These are phyloP conservation scores for Tolypocladium inflatum DNA, from an alignment of 2,329 filamentous ascomycete species.

Conservation along the genomic window DNA sequence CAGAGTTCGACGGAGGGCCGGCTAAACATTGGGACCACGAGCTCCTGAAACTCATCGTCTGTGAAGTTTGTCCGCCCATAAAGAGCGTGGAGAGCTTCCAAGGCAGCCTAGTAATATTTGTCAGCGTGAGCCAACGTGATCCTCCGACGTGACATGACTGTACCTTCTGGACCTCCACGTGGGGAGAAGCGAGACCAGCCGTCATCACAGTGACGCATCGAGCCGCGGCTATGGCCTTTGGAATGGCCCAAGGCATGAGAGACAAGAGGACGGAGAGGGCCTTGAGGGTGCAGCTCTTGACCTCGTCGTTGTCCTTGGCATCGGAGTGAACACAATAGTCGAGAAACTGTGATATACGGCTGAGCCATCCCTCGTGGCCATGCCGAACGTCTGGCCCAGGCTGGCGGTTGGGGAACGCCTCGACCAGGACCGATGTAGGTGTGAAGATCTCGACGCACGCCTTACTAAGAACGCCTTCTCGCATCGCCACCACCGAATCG, in stretches of 20 bases:
- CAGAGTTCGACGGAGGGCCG: slow-evolving; percentile 62
- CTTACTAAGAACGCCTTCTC: slow-evolving; percentile 76
- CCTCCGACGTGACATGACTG: not conserved
- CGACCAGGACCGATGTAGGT: slow-evolving; percentile 61
- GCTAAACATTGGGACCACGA: slow-evolving; percentile 73
- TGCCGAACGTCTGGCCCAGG: slow-evolving; percentile 59
- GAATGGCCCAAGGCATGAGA: slow-evolving; percentile 78
- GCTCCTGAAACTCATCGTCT: slow-evolving; percentile 66
- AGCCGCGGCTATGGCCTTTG: slow-evolving; percentile 66
- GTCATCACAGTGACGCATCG: slow-evolving; percentile 63
- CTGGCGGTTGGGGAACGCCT: slow-evolving; percentile 68
- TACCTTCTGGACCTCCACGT: slow-evolving; percentile 67
- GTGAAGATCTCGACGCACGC: slow-evolving; percentile 93
- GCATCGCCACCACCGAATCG: slow-evolving; percentile 73
- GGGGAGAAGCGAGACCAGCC: slow-evolving; percentile 58
- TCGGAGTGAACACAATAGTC: slow-evolving; percentile 60
- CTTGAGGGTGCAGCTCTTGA: slow-evolving; percentile 64
- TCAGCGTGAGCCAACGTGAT: not conserved
- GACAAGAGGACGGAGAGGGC: slow-evolving; percentile 69
- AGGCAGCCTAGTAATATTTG: slow-evolving; percentile 46
- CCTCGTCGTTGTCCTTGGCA: slow-evolving; percentile 53
- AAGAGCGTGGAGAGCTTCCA: slow-evolving; percentile 76
- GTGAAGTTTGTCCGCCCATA: slow-evolving; percentile 67
- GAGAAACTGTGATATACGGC: slow-evolving; percentile 65
- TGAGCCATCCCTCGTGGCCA: slow-evolving; percentile 80